These are phyloP conservation scores for Dalbergia cochinchinensis DNA, from an alignment of 306 rosid genomes.

Conservation along the genomic window DNA sequence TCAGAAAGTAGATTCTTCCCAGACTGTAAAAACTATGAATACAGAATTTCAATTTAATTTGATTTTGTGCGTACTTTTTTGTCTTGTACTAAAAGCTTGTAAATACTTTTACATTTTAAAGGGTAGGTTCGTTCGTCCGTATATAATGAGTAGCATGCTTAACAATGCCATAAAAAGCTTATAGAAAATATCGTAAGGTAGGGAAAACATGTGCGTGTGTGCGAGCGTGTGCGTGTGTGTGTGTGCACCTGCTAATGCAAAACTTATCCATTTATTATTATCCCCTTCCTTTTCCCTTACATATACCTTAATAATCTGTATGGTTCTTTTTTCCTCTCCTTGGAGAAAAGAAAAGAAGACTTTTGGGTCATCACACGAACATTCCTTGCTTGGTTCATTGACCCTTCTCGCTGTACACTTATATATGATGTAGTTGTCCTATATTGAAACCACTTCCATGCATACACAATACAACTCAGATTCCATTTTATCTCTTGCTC, in stretches of 20 bases:
- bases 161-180: not conserved
- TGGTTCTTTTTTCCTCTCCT: constrained; percentile 54
- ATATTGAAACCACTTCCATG: constrained; percentile 13
- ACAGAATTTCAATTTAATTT: not conserved
- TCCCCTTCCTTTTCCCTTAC: not conserved
- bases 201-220: not conserved
- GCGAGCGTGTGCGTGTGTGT: not conserved
- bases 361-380: constrained; percentile 41
- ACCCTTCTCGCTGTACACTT: not conserved
- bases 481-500: constrained; percentile 19
- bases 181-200: constrained; percentile 3
- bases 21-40: no score
- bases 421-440: not conserved
- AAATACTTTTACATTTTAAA: not conserved
- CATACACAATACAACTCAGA: constrained; percentile 30
- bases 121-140: not conserved
- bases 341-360: constrained; percentile 64
- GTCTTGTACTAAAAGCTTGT: not conserved
- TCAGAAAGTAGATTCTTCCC: not conserved
- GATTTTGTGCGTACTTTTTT: constrained; percentile 15
- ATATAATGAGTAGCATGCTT: not conserved
- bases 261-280: constrained; percentile 15
- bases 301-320: constrained; percentile 12
- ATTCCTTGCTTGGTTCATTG: constrained; percentile 62
- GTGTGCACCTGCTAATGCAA: constrained; percentile 28